phyloP scores from a whole-genome alignment of 2,329 filamentous ascomycete genomes.

The Colletotrichum sp. region DNA sequence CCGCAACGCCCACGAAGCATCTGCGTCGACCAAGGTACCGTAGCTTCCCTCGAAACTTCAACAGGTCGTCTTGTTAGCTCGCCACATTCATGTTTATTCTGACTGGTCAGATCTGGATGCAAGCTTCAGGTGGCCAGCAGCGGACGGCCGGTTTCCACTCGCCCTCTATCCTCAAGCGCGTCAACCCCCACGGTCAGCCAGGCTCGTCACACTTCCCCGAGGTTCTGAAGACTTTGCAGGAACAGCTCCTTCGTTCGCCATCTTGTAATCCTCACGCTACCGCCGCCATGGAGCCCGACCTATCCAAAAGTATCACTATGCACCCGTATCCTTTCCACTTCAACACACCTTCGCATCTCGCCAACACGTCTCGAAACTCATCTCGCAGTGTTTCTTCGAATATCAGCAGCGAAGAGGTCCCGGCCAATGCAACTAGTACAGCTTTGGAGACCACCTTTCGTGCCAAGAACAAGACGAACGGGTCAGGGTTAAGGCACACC shows the following conservation, averaged over 20 bases:
- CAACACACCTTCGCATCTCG: slow-evolving; percentile 32
- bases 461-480: slow-evolving; percentile 36
- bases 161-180: neutral
- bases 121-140: neutral
- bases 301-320: slow-evolving; percentile 39
- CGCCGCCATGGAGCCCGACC: neutral
- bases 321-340: slow-evolving; percentile 51
- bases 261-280: neutral
- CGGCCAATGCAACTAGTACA: slow-evolving; percentile 44
- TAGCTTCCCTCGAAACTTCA: neutral
- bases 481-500: slow-evolving; percentile 47
- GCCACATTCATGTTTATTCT: neutral
- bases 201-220: neutral
- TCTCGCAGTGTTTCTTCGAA: neutral
- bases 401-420: slow-evolving; percentile 24
- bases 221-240: neutral
- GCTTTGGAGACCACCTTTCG: slow-evolving; percentile 43
- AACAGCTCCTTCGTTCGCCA: neutral
- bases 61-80: neutral
- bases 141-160: neutral
- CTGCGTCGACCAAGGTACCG: neutral
- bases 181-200: neutral
- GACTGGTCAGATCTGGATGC: neutral
- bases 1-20: neutral
- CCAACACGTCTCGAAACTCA: slow-evolving; percentile 22